Conservation (phyloP, 371 early-diverging fungal species). For the Rhizopus arrhizus region DNA sequence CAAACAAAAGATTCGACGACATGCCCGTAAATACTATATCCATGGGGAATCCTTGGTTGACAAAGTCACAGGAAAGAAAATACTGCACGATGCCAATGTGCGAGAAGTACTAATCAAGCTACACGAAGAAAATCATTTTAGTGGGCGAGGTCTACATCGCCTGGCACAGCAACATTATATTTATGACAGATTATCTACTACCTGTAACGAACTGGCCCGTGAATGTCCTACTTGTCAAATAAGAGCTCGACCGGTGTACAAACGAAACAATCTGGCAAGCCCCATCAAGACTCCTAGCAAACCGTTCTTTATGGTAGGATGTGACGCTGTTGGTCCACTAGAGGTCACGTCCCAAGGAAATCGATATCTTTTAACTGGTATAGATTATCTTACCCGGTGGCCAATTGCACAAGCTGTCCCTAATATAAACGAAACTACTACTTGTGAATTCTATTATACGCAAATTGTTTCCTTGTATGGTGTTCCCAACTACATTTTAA, state of each 20-base stretch:
- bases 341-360: neutral
- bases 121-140: too few species aligned
- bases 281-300: slow-evolving; percentile 11
- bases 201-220: too few species aligned
- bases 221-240: slow-evolving; percentile 1
- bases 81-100: too few species aligned
- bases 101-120: too few species aligned
- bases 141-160: too few species aligned
- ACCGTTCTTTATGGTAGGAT: slow-evolving; percentile 25
- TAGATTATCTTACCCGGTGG: slow-evolving; percentile 23
- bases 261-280: slow-evolving; percentile 16
- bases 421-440: slow-evolving; percentile 24
- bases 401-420: slow-evolving; percentile 17
- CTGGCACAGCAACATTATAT: too few species aligned
- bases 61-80: too few species aligned
- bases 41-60: too few species aligned
- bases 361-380: slow-evolving; percentile 11
- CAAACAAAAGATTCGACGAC: too few species aligned
- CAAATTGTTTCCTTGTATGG: slow-evolving; percentile 18
- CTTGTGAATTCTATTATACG: slow-evolving; percentile 19
- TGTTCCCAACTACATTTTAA: slow-evolving; percentile 15
- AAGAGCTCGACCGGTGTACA: slow-evolving; percentile 11
- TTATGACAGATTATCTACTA: too few species aligned
- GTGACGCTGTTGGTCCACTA: slow-evolving; percentile 29
- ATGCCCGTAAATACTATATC: too few species aligned